Percentiles rank a stretch among this genome's conserved stretches.
Evolutionary conservation across 257 asterid genomes (phyloP).

Genomic region (Mitragyna speciosa): DNA sequence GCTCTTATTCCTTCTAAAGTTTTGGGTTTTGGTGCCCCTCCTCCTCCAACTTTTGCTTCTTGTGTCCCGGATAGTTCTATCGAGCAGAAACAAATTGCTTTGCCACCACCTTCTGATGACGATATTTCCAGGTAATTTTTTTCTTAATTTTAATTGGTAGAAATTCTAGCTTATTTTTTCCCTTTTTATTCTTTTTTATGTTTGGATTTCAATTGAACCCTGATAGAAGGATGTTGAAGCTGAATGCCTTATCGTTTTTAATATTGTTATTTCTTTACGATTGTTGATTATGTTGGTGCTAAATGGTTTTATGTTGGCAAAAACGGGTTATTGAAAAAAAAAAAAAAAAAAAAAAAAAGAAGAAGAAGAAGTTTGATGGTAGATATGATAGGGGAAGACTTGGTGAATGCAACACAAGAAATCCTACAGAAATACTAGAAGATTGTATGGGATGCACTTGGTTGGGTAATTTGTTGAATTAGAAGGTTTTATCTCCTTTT

Average conservation of each 20-base stretch:
- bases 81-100: slow-evolving; percentile 31
- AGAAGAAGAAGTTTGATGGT: not conserved
- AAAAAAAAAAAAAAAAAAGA: too few species aligned
- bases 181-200: too few species aligned
- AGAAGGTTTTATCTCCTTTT: not conserved
- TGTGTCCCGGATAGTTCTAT: slow-evolving; percentile 13
- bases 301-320: not conserved
- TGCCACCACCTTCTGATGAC: slow-evolving; percentile 18
- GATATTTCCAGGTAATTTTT: slow-evolving; percentile 39
- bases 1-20: slow-evolving; percentile 24
- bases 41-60: slow-evolving; percentile 21
- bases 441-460: not conserved
- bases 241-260: not conserved
- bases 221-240: not conserved
- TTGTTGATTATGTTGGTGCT: not conserved
- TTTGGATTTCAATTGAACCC: not conserved
- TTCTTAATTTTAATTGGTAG: not conserved
- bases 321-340: too few species aligned
- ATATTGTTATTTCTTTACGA: not conserved
- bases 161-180: not conserved
- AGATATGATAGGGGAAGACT: not conserved
- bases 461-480: too few species aligned
- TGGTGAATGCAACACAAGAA: not conserved
- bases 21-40: slow-evolving; percentile 21
- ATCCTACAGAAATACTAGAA: not conserved